Evolutionary conservation across 768 basidiomycete genomes (phyloP).

Genomic region (Russula sp.): DNA sequence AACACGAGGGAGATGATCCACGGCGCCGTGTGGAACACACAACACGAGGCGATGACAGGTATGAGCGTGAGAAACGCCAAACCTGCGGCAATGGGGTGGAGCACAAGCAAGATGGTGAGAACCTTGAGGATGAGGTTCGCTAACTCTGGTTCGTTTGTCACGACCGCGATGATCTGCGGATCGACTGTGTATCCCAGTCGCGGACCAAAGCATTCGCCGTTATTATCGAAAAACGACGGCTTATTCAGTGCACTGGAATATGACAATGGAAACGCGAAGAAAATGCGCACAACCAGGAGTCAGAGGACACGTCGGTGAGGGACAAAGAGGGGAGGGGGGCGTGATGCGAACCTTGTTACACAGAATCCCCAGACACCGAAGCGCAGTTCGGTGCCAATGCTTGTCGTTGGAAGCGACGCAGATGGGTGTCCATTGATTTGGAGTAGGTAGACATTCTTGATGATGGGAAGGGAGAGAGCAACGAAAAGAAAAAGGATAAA

Average conservation of each 20-base stretch:
- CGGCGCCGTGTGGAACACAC: constrained; percentile 48
- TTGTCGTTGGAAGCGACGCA: constrained; percentile 38
- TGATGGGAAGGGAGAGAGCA: constrained; percentile 71
- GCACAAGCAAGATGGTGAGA: constrained; percentile 51
- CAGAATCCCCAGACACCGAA: constrained; percentile 88
- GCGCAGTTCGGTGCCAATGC: constrained; percentile 56
- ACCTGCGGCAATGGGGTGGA: constrained; percentile 65
- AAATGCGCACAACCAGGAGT: background rate
- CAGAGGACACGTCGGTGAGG: background rate
- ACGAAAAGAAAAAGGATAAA: constrained; percentile 77
- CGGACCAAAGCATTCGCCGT: constrained; percentile 57
- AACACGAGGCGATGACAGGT: constrained; percentile 28
- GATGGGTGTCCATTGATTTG: constrained; percentile 42
- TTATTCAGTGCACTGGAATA: constrained; percentile 35
- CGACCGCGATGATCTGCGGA: constrained; percentile 39
- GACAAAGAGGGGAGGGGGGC: background rate
- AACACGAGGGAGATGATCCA: constrained; percentile 56
- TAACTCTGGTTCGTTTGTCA: constrained; percentile 47
- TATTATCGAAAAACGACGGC: constrained; percentile 41
- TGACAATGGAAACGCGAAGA: background rate
- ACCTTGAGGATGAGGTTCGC: constrained; percentile 48
- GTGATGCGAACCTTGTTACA: constrained; percentile 46
- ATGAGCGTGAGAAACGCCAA: constrained; percentile 56
- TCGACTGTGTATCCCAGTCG: constrained; percentile 67
- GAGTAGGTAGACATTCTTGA: constrained; percentile 64